Conservation (phyloP, 177 flowering plant genomes). For the Vitis hybrid region DNA sequence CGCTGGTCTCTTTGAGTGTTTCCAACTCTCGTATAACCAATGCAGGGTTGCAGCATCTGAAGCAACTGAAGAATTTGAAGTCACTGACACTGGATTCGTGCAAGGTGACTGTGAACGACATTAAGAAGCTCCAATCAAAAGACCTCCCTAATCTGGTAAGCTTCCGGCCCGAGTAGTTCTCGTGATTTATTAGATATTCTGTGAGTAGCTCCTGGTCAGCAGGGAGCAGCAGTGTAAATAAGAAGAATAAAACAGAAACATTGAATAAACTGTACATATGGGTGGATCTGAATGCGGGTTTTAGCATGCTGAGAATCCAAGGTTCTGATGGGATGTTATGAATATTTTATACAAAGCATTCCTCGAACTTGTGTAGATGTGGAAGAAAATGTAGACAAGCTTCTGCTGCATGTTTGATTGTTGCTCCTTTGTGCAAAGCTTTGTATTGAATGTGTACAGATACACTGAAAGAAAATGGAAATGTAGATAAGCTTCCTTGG, state of each 20-base stretch:
- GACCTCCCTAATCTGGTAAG: conserved; percentile 74
- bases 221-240: background rate
- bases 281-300: too few species aligned
- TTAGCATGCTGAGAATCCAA: background rate
- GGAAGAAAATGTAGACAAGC: conserved; percentile 41
- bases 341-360: conserved; percentile 6
- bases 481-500: conserved; percentile 27
- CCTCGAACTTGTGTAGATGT: background rate
- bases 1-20: conserved; percentile 70
- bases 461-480: conserved; percentile 18
- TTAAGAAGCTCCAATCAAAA: conserved; percentile 70
- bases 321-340: background rate
- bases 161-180: conserved; percentile 69
- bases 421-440: too few species aligned
- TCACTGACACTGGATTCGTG: conserved; percentile 78
- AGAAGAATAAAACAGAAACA: too few species aligned
- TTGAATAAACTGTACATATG: too few species aligned
- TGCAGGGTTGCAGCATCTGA: conserved; percentile 63
- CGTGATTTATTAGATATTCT: background rate
- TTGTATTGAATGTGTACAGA: too few species aligned
- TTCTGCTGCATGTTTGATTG: too few species aligned
- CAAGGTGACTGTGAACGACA: conserved; percentile 80
- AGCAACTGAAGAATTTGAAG: conserved; percentile 64
- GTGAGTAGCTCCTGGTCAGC: conserved; percentile 5
- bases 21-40: conserved; percentile 78